Conservation (phyloP, 108 stramenopile genomes). For the Pseudonitzschia multiseries region DNA sequence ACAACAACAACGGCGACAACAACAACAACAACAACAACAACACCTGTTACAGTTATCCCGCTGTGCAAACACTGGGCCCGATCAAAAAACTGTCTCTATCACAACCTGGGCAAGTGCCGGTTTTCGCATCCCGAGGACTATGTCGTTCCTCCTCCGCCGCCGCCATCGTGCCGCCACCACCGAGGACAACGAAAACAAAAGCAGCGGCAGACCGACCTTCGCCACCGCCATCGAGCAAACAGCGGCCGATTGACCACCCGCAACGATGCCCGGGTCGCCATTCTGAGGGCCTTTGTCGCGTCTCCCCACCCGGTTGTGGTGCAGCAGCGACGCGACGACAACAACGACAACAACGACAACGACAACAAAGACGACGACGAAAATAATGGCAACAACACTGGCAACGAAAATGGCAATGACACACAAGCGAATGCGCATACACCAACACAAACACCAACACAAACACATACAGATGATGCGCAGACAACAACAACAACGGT, state of each 20-base stretch:
- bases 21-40: not conserved
- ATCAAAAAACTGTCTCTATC: constrained; percentile 4
- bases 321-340: not conserved
- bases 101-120: not conserved
- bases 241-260: constrained; percentile 3
- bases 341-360: not conserved
- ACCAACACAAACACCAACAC: too few relatives aligned
- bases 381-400: too few relatives aligned
- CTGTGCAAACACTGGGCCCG: constrained; percentile 2
- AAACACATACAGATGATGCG: too few relatives aligned
- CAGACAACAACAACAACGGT: not conserved
- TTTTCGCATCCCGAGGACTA: constrained; percentile 4
- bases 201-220: not conserved
- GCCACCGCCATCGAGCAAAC: not conserved
- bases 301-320: not conserved
- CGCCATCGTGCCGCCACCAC: not conserved
- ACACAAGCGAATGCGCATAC: too few relatives aligned
- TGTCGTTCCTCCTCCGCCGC: not conserved
- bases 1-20: not conserved
- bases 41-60: not conserved
- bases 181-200: not conserved
- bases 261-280: constrained; percentile 4
- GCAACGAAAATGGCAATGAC: too few relatives aligned
- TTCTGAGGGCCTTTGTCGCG: not conserved
- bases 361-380: not conserved